Evolutionary conservation across 202 grass and related monocot species (phyloP).

Genomic region (Bolboschoenoplectus hybrid): DNA sequence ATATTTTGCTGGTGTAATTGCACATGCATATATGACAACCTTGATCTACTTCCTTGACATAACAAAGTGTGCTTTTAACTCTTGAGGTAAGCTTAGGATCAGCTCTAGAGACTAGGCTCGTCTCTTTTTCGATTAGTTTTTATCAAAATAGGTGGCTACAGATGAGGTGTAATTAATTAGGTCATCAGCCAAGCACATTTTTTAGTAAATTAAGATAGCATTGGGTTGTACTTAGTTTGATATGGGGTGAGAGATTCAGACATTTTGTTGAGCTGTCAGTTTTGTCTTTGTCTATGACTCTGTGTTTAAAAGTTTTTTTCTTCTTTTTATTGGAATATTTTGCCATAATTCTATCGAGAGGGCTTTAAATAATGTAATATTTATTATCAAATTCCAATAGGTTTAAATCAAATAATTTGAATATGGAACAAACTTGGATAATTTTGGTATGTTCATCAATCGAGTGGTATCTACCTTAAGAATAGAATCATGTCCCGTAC

Average conservation of each 20-base stretch:
- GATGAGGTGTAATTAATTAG: slow-evolving; percentile 24
- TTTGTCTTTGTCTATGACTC: neutral
- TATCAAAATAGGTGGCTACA: slow-evolving; percentile 27
- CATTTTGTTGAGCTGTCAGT: slow-evolving; percentile 29
- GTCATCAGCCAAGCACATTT: slow-evolving; percentile 24
- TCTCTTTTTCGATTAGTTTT: slow-evolving; percentile 15
- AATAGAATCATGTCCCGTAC: neutral
- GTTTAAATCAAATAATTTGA: neutral
- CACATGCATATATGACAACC: slow-evolving; percentile 1
- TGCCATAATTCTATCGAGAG: neutral
- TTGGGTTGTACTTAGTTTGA: slow-evolving; percentile 13
- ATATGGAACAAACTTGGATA: neutral
- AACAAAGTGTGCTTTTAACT: slow-evolving; percentile 1
- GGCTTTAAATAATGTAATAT: neutral
- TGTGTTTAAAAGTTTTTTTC: neutral
- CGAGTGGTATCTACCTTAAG: neutral
- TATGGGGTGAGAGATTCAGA: slow-evolving; percentile 12
- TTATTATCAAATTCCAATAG: neutral
- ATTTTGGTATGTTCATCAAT: neutral
- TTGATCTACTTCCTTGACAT: neutral
- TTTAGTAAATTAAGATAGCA: slow-evolving; percentile 14
- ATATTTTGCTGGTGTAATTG: neutral
- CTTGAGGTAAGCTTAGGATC: slow-evolving; percentile 10
- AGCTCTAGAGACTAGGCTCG: neutral
- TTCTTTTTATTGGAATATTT: neutral